Evolutionary conservation across 176 grass and related monocot species (phyloP).

Genomic region (Coix lacrymajobi): DNA sequence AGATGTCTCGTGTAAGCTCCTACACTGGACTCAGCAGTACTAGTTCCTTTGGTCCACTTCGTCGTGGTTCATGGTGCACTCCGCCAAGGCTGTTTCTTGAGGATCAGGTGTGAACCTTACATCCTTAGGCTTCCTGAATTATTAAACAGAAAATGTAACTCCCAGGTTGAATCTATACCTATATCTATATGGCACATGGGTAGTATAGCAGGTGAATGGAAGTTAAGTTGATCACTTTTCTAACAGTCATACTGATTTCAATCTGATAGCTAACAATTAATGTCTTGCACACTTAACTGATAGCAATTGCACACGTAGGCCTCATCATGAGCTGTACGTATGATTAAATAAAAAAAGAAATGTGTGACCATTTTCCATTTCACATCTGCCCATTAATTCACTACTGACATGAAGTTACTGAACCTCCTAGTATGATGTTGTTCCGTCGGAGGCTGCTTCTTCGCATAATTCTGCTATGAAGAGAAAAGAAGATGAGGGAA

Average conservation of each 20-base stretch:
- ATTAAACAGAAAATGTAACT: neutral
- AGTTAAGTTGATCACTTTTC: neutral
- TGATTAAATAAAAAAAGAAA: constrained; percentile 1
- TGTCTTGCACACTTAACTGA: neutral
- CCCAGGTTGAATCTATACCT: neutral
- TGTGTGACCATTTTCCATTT: neutral
- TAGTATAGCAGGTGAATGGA: neutral
- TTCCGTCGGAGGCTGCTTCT: constrained; percentile 82
- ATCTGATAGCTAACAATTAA: neutral
- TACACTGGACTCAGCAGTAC: constrained; percentile 94
- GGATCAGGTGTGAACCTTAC: constrained; percentile 64
- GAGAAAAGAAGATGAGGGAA: constrained; percentile 64
- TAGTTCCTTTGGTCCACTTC: constrained; percentile 86
- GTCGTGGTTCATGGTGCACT: constrained; percentile 88
- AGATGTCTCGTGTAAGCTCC: constrained; percentile 94
- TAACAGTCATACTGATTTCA: neutral
- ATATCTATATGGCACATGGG: neutral
- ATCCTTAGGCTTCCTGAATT: constrained; percentile 8
- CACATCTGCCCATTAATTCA: constrained; percentile 10
- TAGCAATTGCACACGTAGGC: constrained; percentile 17
- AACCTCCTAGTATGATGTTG: constrained; percentile 76
- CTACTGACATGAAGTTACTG: constrained; percentile 22
- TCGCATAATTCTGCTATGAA: constrained; percentile 63
- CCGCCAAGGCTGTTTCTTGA: constrained; percentile 92
- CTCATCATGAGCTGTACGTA: neutral